These are phyloP conservation scores for Gomphus bonarii DNA, from an alignment of 1,284 basidiomycete species.

Conservation along the genomic window DNA sequence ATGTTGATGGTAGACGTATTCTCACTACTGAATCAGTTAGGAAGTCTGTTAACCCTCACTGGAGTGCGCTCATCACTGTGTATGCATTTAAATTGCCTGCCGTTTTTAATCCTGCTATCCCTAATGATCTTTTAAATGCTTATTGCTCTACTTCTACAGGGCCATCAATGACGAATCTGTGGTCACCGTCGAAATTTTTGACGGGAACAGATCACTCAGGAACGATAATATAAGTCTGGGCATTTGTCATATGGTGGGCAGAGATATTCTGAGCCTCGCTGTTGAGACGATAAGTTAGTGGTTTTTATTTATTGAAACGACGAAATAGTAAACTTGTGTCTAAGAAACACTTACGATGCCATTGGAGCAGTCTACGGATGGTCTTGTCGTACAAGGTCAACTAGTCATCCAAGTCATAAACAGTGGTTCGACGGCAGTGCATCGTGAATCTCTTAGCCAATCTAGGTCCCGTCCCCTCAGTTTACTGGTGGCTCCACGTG, in stretches of 20 bases:
- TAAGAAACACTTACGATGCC: constrained; percentile 72
- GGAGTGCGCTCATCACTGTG: constrained; percentile 92
- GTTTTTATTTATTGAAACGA: neutral
- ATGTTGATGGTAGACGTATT: constrained; percentile 89
- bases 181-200: constrained; percentile 90
- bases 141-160: constrained; percentile 28
- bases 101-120: neutral
- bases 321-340: neutral
- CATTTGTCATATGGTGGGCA: constrained; percentile 84
- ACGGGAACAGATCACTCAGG: constrained; percentile 94
- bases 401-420: constrained; percentile 72
- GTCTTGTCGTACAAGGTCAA: constrained; percentile 78
- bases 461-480: neutral
- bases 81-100: constrained; percentile 23
- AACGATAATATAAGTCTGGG: constrained; percentile 92
- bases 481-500: neutral
- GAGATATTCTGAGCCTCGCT: constrained; percentile 81
- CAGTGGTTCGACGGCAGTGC: neutral
- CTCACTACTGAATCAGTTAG: constrained; percentile 86
- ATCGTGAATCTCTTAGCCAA: neutral
- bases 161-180: constrained; percentile 86
- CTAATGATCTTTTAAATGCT: constrained; percentile 3
- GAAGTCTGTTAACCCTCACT: constrained; percentile 85
- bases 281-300: constrained; percentile 77
- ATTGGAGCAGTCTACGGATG: constrained; percentile 79